Evolutionary conservation across 225 moss, liverwort and hornwort species (phyloP).

Genomic region (Pleurozium schreberi): DNA sequence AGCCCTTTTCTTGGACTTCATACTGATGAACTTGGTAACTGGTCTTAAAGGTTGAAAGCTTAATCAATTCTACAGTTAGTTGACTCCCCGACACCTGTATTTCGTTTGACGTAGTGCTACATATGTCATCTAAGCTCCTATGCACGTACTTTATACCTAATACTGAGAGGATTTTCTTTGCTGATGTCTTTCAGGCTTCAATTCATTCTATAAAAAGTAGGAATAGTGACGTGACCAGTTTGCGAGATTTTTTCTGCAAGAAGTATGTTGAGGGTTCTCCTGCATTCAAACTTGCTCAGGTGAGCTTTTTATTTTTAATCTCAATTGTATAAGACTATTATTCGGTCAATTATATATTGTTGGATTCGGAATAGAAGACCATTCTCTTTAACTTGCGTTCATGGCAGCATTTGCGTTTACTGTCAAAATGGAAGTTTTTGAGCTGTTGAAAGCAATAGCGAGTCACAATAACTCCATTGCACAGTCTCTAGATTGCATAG

Average conservation of each 20-base stretch:
- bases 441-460: background rate
- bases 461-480: background rate
- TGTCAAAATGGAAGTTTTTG: background rate
- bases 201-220: slow-evolving; percentile 99
- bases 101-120: background rate
- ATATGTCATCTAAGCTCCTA: background rate
- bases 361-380: background rate
- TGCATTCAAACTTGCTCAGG: slow-evolving; percentile 92
- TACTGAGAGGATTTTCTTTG: background rate
- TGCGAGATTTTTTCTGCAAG: slow-evolving; percentile 95
- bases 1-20: slow-evolving; percentile 3
- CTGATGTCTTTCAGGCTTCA: slow-evolving; percentile 59
- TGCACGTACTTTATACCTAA: background rate
- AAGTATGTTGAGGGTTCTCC: slow-evolving; percentile 86
- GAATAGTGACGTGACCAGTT: slow-evolving; percentile 68
- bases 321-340: background rate
- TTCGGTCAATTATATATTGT: background rate
- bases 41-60: background rate
- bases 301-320: slow-evolving; percentile 9
- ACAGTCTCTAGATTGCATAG: background rate
- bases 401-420: background rate
- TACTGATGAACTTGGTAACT: background rate
- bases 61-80: background rate
- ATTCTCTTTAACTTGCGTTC: background rate
- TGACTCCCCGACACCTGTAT: background rate